Evolutionary conservation across 345 rosid species (phyloP).

Genomic region (Jatropha curcas): DNA sequence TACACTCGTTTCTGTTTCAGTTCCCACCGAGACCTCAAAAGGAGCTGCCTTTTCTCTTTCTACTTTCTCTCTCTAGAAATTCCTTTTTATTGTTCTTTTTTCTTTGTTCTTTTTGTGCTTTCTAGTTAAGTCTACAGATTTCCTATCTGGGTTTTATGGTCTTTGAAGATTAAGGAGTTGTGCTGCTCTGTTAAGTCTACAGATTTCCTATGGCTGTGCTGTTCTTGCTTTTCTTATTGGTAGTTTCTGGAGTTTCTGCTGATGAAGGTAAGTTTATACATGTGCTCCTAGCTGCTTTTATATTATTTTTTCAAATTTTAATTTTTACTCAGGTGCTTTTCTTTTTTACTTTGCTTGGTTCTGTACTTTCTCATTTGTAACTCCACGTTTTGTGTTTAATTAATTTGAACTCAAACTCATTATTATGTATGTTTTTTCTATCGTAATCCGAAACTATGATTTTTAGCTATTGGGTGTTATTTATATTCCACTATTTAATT

Average conservation of each 20-base stretch:
- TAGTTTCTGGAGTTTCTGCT: slow-evolving; percentile 38
- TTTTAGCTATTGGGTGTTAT: not conserved
- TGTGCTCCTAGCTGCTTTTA: not conserved
- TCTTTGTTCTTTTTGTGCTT: not conserved
- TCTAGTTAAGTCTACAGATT: not conserved
- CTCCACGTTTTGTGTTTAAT: not conserved
- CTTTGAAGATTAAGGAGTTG: slow-evolving; percentile 27
- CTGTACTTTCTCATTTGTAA: not conserved
- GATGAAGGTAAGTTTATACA: slow-evolving; percentile 38
- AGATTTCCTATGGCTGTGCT: slow-evolving; percentile 34
- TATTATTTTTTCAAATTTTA: too few relatives aligned
- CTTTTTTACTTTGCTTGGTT: not conserved
- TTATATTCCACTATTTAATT: not conserved
- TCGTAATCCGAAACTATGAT: not conserved
- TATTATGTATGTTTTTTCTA: slow-evolving; percentile 9
- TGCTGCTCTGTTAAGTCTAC: too few relatives aligned
- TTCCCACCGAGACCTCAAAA: slow-evolving; percentile 30
- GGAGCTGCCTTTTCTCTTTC: slow-evolving; percentile 27
- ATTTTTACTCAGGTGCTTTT: not conserved
- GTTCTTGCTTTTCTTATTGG: slow-evolving; percentile 30
- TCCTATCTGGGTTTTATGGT: slow-evolving; percentile 23
- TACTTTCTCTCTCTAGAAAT: slow-evolving; percentile 12
- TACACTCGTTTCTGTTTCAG: slow-evolving; percentile 2
- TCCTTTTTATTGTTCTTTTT: not conserved
- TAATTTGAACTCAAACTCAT: slow-evolving; percentile 2